Evolutionary conservation across 768 basidiomycete species (phyloP).

Genomic region (Auricularia sp.): DNA sequence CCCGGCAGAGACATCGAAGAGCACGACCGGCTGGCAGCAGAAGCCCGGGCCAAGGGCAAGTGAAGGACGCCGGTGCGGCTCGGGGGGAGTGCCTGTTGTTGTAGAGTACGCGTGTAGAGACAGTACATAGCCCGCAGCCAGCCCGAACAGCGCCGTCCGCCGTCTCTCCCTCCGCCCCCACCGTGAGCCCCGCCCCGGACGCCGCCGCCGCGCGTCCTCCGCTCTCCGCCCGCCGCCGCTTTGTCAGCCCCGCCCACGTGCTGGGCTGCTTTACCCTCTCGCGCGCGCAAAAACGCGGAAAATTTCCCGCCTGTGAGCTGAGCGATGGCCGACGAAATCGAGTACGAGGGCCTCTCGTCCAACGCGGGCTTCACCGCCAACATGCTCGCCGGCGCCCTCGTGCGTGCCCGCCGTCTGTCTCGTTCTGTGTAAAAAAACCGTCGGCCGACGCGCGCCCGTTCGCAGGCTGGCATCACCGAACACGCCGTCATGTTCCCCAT

Average conservation of each 20-base stretch:
- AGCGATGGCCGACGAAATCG: conserved; percentile 39
- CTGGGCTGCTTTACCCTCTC: not conserved
- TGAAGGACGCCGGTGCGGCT: no score
- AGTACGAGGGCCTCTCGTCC: conserved; percentile 58
- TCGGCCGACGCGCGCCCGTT: conserved; percentile 1
- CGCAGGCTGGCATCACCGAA: conserved; percentile 94
- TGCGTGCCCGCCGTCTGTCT: conserved; percentile 33
- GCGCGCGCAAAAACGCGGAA: not conserved
- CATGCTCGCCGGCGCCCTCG: conserved; percentile 94
- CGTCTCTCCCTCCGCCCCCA: not conserved
- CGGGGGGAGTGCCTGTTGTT: not conserved
- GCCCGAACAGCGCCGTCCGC: not conserved
- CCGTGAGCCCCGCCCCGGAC: no score
- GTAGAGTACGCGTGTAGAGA: not conserved
- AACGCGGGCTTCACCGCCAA: conserved; percentile 88
- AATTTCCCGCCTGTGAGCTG: not conserved
- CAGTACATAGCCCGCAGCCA: not conserved
- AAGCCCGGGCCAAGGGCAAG: not conserved
- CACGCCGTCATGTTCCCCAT: conserved; percentile 98
- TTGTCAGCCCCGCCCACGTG: not conserved
- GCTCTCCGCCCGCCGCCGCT: no score
- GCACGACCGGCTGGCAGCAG: conserved; percentile 53
- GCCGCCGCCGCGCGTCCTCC: no score
- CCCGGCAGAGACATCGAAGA: conserved; percentile 58
- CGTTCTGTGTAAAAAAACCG: not conserved